Evolutionary conservation across 2,329 filamentous ascomycete genomes (phyloP).

Genomic region (Huntiella moniliformis): DNA sequence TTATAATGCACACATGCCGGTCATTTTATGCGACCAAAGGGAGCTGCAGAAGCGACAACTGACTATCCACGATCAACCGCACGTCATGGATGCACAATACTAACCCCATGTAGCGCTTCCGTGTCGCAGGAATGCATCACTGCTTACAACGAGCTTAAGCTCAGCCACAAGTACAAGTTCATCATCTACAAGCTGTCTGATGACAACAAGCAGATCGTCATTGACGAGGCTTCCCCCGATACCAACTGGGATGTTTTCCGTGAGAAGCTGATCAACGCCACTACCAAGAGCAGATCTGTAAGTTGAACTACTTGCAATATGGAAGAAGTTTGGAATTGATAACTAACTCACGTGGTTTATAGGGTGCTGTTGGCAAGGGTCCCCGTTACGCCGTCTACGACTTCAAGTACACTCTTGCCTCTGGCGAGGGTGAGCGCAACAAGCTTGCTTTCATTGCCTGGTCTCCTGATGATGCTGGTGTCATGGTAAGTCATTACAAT

Average conservation of each 20-base stretch:
- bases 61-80: neutral
- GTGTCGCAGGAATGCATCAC: slow-evolving; percentile 53
- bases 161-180: slow-evolving; percentile 64
- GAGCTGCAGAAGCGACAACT: slow-evolving; percentile 1
- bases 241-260: slow-evolving; percentile 56
- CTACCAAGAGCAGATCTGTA: slow-evolving; percentile 52
- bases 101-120: slow-evolving; percentile 37
- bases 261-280: slow-evolving; percentile 55
- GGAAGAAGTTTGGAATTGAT: neutral
- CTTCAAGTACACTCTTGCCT: slow-evolving; percentile 55
- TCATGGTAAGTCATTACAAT: slow-evolving; percentile 40
- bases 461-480: slow-evolving; percentile 62
- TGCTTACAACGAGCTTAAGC: slow-evolving; percentile 66
- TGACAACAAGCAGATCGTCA: slow-evolving; percentile 63
- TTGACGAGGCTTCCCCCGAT: slow-evolving; percentile 52
- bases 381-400: slow-evolving; percentile 75
- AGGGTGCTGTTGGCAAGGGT: slow-evolving; percentile 44
- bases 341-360: slow-evolving; percentile 4
- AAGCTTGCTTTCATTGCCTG: slow-evolving; percentile 66
- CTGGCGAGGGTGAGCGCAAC: slow-evolving; percentile 56
- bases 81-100: neutral
- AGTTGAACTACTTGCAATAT: slow-evolving; percentile 11
- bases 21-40: slow-evolving; percentile 10
- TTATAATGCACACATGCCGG: neutral
- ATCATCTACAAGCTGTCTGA: slow-evolving; percentile 79